Conservation (phyloP, 192 early-diverging fungal species). For the Phlyctochytrium arcticum region DNA sequence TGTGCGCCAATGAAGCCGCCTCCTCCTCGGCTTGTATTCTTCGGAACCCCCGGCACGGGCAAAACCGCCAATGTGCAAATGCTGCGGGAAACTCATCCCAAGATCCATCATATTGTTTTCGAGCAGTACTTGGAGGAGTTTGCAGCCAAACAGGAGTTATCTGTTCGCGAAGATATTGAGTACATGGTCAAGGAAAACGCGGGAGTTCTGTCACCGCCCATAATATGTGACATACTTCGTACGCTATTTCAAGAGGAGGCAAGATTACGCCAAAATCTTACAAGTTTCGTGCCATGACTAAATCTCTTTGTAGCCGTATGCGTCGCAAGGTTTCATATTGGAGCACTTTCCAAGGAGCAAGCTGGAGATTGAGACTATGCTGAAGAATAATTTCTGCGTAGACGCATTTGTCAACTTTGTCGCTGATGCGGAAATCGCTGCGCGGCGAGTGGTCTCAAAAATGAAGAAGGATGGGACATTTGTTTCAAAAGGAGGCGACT, state of each 20-base stretch:
- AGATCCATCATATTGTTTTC: conserved; percentile 23
- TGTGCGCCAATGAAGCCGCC: too few species aligned
- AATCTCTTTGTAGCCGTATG: conserved; percentile 36
- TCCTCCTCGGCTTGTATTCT: conserved; percentile 38
- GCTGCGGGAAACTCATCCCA: conserved; percentile 7
- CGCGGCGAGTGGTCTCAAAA: conserved; percentile 23
- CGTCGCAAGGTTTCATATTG: conserved; percentile 42
- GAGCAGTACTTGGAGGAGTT: conserved; percentile 20
- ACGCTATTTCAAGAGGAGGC: conserved; percentile 33
- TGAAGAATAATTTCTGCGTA: conserved; percentile 33
- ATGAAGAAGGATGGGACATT: conserved; percentile 12
- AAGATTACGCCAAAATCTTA: not conserved
- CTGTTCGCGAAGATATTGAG: conserved; percentile 31
- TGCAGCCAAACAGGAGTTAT: conserved; percentile 14
- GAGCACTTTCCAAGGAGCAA: conserved; percentile 47
- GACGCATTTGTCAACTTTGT: conserved; percentile 44
- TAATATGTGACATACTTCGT: conserved; percentile 5
- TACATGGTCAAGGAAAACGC: conserved; percentile 37
- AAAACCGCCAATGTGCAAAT: conserved; percentile 24
- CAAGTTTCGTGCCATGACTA: not conserved
- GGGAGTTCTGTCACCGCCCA: not conserved
- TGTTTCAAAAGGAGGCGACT: not conserved
- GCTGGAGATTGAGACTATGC: conserved; percentile 33
- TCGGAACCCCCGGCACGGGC: conserved; percentile 38
- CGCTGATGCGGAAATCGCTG: conserved; percentile 34